Base-by-base conservation (phyloP, 129 eudicot genomes). In the Escallonia rubra region DNA sequence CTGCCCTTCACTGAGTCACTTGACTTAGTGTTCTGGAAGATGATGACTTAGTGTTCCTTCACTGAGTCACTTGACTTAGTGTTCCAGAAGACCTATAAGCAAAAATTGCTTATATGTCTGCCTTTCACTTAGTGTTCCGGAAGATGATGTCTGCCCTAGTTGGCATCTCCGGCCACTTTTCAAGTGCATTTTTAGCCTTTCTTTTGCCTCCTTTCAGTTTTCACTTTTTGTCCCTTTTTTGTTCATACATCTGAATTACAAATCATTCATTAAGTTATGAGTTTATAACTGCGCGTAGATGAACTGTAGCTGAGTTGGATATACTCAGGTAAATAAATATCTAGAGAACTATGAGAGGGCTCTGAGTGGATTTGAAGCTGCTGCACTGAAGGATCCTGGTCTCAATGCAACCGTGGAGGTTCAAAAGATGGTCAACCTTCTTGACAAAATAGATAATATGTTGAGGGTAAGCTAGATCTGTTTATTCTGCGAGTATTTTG, bases 261-360 rank as follows among this genome's bases (percentile, higher is more conserved):
- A 16, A 8, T 48, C 54, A 40, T 66, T 66, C 9, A 4, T 5
- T 6, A 3, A 6, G 16, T 64, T 13, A 15, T 34, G 4, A 10
- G 9, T 12, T 13, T 7, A 52, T 16, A 52, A 12, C 3, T 41
- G 10, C 15, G 8, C 52, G 2, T 38, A 4, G 1, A 68, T 12
- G 34, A 55, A 10, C n/a, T 44, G 66, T 61, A 16, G 6, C 48
- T 57, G n/a, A 58, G 54, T 15, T 13, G 40, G 52, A 56, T 54
- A 7, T 43, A 66, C 48, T 42, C 69, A 92, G 98, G 96, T 88
- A 64, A 89, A 89, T 67, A 80, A 83, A 68, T 93, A 89, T 74
- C 73, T 93, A 47, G 99, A 93, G 75, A 93, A 89, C 74, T 93
- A 89, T 71, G 96, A 89, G 79, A 89, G 91, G 75, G 99, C 99